Evolutionary conservation across 2,329 filamentous ascomycete genomes (phyloP).

Genomic region (Sarocladiaceae sp.): DNA sequence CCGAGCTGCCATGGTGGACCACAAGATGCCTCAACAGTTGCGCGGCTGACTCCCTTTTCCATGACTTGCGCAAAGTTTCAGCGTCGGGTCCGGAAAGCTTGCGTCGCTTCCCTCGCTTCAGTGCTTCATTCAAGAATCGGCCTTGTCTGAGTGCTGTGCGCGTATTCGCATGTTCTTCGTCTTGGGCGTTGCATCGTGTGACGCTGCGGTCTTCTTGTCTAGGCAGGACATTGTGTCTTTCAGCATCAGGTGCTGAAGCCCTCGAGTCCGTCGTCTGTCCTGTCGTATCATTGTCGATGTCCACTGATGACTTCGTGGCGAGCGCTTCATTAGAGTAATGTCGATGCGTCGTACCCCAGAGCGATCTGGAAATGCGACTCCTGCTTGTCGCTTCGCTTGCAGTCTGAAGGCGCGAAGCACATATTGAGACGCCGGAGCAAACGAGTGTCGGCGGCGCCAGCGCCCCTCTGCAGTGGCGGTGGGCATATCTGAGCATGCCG

Average conservation of each 20-base stretch:
- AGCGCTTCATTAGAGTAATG: background rate
- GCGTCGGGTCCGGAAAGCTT: background rate
- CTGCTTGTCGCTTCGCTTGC: background rate
- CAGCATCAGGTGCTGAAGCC: background rate
- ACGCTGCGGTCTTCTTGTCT: background rate
- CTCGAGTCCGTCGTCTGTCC: too few relatives aligned
- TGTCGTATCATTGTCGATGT: background rate
- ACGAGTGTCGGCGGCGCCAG: background rate
- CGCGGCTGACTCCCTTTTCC: background rate
- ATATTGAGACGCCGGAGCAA: background rate
- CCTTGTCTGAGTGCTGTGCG: background rate
- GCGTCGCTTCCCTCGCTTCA: background rate
- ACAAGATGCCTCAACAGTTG: background rate
- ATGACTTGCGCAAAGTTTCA: background rate
- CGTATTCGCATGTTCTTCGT: background rate
- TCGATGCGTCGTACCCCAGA: background rate
- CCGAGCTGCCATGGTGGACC: background rate
- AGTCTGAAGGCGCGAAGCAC: background rate
- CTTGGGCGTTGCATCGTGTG: background rate
- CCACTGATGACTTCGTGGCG: background rate
- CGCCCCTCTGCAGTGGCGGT: background rate
- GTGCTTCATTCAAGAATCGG: background rate
- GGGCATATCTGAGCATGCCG: conserved; percentile 6
- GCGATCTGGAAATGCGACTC: background rate
- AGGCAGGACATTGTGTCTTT: background rate